Evolutionary conservation across 148 eudicot genomes (phyloP).

Genomic region (Rhododendron vialii): DNA sequence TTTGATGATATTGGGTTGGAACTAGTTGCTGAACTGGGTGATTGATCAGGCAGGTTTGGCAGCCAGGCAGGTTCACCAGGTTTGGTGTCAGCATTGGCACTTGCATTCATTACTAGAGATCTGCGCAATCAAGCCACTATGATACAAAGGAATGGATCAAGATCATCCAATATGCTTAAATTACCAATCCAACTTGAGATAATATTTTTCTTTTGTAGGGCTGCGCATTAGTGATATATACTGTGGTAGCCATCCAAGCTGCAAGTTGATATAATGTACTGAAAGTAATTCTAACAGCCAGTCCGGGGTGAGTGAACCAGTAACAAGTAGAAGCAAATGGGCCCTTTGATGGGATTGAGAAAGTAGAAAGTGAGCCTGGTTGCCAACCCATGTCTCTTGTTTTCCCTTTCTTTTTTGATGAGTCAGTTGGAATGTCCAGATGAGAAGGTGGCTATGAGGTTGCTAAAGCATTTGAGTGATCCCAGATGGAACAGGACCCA

Average conservation of each 20-base stretch:
- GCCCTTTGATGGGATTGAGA: slow-evolving; percentile 6
- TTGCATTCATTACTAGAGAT: not conserved
- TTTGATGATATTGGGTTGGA: not conserved
- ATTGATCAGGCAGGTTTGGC: not conserved
- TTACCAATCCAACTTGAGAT: not conserved
- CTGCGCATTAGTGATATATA: not conserved
- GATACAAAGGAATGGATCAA: not conserved
- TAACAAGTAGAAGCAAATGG: slow-evolving; percentile 2
- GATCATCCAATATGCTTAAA: not conserved
- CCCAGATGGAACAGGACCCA: not conserved
- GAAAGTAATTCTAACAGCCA: not conserved
- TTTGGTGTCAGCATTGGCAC: not conserved
- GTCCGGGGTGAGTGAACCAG: not conserved
- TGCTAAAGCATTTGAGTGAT: not conserved
- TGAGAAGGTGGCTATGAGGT: not conserved
- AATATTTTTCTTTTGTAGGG: not conserved
- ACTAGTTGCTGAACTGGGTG: not conserved
- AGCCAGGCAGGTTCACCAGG: not conserved
- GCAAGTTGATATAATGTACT: not conserved
- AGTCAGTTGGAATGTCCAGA: not conserved
- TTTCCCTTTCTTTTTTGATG: not conserved
- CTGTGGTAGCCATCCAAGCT: not conserved
- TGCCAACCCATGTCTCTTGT: not conserved
- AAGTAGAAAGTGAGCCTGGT: not conserved
- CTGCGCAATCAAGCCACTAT: not conserved